Evolutionary conservation across 805 yeast genomes (phyloP).

Genomic region (Hagleromyces aurorensis): DNA sequence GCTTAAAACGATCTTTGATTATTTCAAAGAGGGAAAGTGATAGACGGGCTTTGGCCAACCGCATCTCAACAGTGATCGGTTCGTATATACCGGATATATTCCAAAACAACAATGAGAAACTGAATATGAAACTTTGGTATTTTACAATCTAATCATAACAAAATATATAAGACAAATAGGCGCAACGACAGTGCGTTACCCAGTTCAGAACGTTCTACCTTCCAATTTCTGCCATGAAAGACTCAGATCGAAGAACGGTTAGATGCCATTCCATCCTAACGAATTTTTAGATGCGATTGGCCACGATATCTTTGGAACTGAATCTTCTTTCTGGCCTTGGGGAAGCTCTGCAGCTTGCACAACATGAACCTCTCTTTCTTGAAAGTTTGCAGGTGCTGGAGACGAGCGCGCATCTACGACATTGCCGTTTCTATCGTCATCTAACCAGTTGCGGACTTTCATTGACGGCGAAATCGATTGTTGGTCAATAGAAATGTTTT

Average conservation of each 20-base stretch:
- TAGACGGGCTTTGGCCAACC: too few relatives aligned
- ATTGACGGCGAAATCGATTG: slow-evolving; percentile 23
- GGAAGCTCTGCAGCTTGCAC: too few relatives aligned
- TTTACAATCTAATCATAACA: too few relatives aligned
- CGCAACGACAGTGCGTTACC: too few relatives aligned
- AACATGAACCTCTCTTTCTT: slow-evolving; percentile 9
- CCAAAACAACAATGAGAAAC: too few relatives aligned
- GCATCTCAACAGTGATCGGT: too few relatives aligned
- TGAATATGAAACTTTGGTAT: too few relatives aligned
- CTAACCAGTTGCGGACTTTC: slow-evolving; percentile 30
- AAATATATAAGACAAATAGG: too few relatives aligned
- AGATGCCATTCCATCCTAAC: slow-evolving; percentile 51
- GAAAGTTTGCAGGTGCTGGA: slow-evolving; percentile 16
- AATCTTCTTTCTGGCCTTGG: slow-evolving; percentile 6
- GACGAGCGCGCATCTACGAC: slow-evolving; percentile 11
- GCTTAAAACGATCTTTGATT: slow-evolving; percentile 12
- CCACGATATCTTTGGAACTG: slow-evolving; percentile 45
- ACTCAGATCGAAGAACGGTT: slow-evolving; percentile 7
- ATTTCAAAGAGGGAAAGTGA: slow-evolving; percentile 12
- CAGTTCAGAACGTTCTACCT: too few relatives aligned
- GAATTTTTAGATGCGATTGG: slow-evolving; percentile 69
- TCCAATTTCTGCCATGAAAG: too few relatives aligned
- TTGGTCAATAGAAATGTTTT: slow-evolving; percentile 10
- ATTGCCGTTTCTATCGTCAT: slow-evolving; percentile 13
- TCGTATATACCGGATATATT: too few relatives aligned